phyloP scores from a whole-genome alignment of 352 stramenopile genomes.

The Porosira glacialis region DNA sequence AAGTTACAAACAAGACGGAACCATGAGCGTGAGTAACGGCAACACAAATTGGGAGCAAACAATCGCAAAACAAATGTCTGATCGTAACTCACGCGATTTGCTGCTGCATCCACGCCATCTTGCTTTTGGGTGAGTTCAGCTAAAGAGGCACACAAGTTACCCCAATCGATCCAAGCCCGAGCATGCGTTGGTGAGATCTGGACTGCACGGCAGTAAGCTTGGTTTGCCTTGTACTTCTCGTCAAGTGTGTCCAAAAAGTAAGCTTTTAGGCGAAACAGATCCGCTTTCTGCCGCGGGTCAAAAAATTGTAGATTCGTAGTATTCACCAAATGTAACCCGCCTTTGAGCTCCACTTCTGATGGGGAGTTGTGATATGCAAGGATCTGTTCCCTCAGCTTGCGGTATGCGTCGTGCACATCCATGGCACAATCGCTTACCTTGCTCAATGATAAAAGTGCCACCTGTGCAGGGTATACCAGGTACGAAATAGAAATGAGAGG shows the following conservation, averaged over 20 bases:
- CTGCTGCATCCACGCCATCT: slow-evolving; percentile 19
- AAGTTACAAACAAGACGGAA: no score
- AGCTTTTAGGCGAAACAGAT: slow-evolving; percentile 81
- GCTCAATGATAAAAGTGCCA: slow-evolving; percentile 62
- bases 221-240: slow-evolving; percentile 75
- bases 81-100: no score
- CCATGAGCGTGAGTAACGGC: no score
- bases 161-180: slow-evolving; percentile 77
- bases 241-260: slow-evolving; percentile 72
- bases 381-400: slow-evolving; percentile 81
- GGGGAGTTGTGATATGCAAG: slow-evolving; percentile 58
- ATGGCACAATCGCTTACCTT: slow-evolving; percentile 71
- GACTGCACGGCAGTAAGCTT: slow-evolving; percentile 77
- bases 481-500: no score
- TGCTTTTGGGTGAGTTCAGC: slow-evolving; percentile 42
- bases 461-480: no score
- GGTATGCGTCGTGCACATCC: slow-evolving; percentile 80
- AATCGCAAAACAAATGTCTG: no score
- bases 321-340: slow-evolving; percentile 81
- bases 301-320: slow-evolving; percentile 84
- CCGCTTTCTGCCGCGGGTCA: slow-evolving; percentile 75
- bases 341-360: slow-evolving; percentile 57
- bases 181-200: slow-evolving; percentile 76
- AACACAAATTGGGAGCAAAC: no score
- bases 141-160: slow-evolving; percentile 73